These are phyloP conservation scores for Stropharia rugosoannulata DNA, from an alignment of 768 basidiomycete species.

Conservation along the genomic window DNA sequence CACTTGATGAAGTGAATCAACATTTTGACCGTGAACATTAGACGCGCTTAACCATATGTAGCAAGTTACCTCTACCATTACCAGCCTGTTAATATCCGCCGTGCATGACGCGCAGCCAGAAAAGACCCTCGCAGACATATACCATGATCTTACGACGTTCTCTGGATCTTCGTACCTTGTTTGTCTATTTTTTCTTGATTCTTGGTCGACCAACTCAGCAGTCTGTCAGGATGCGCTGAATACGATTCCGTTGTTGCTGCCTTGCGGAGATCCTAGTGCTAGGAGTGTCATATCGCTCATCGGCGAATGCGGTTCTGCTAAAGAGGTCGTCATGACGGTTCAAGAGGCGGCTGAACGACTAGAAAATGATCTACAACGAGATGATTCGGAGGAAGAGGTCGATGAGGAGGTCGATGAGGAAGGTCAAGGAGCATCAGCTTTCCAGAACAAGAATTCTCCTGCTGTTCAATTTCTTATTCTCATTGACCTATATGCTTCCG, in stretches of 20 bases:
- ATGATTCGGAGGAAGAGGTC: slow-evolving; percentile 26
- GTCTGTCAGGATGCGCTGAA: slow-evolving; percentile 36
- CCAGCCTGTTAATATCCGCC: slow-evolving; percentile 35
- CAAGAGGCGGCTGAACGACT: slow-evolving; percentile 46
- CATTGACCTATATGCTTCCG: slow-evolving; percentile 36
- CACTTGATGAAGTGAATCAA: slow-evolving; percentile 14
- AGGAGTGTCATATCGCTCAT: slow-evolving; percentile 38
- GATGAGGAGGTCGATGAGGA: slow-evolving; percentile 10
- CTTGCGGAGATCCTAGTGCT: slow-evolving; percentile 35
- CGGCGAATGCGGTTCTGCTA: slow-evolving; percentile 39
- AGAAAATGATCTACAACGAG: slow-evolving; percentile 21
- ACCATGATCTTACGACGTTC: slow-evolving; percentile 24
- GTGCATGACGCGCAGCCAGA: slow-evolving; percentile 27
- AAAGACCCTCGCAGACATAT: slow-evolving; percentile 29
- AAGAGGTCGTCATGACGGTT: slow-evolving; percentile 44
- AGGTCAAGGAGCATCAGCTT: slow-evolving; percentile 6
- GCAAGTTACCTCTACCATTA: slow-evolving; percentile 26
- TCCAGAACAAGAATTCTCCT: slow-evolving; percentile 16
- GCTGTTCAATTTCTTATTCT: slow-evolving; percentile 34
- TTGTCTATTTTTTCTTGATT: slow-evolving; percentile 16
- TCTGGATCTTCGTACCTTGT: slow-evolving; percentile 18
- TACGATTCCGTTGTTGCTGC: slow-evolving; percentile 38
- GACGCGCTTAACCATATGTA: slow-evolving; percentile 9
- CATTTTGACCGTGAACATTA: not conserved
- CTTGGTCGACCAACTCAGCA: not conserved